A percentile compares a stretch with the other conserved stretches of the same genome.
These are phyloP conservation scores for Leccinum variicolor DNA, from an alignment of 768 basidiomycete genomes.

Conservation along the genomic window DNA sequence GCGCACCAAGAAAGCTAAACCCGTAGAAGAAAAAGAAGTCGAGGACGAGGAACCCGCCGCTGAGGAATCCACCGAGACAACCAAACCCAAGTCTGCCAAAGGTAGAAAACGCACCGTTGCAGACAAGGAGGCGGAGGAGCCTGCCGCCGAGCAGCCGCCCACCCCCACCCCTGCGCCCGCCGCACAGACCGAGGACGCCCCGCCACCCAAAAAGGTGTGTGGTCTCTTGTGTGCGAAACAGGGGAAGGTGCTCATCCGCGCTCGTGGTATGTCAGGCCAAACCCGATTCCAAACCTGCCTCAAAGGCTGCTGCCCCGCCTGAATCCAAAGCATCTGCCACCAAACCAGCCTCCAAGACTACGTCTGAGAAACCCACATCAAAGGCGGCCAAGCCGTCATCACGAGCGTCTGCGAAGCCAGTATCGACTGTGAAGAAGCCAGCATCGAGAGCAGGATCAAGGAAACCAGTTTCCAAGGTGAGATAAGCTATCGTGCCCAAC, in stretches of 20 bases:
- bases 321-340: conserved; percentile 30
- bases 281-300: conserved; percentile 33
- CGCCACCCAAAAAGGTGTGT: conserved; percentile 63
- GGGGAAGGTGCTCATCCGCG: not conserved
- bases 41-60: conserved; percentile 36
- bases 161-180: conserved; percentile 32
- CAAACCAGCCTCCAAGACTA: conserved; percentile 32
- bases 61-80: conserved; percentile 27
- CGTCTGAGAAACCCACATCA: conserved; percentile 41
- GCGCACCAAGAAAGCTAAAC: conserved; percentile 44
- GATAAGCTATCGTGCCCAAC: conserved; percentile 1
- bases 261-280: conserved; percentile 35
- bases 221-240: conserved; percentile 1
- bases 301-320: conserved; percentile 30
- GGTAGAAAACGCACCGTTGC: conserved; percentile 54
- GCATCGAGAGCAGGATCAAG: conserved; percentile 56
- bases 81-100: conserved; percentile 44
- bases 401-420: conserved; percentile 39
- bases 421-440: conserved; percentile 49
- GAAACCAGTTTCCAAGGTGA: conserved; percentile 64
- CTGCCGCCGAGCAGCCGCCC: conserved; percentile 23
- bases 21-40: conserved; percentile 42
- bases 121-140: conserved; percentile 39
- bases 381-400: conserved; percentile 39
- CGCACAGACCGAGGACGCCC: conserved; percentile 38